Base-by-base conservation (phyloP, 2,329 filamentous ascomycete species). In the Exserohilum turcica region DNA sequence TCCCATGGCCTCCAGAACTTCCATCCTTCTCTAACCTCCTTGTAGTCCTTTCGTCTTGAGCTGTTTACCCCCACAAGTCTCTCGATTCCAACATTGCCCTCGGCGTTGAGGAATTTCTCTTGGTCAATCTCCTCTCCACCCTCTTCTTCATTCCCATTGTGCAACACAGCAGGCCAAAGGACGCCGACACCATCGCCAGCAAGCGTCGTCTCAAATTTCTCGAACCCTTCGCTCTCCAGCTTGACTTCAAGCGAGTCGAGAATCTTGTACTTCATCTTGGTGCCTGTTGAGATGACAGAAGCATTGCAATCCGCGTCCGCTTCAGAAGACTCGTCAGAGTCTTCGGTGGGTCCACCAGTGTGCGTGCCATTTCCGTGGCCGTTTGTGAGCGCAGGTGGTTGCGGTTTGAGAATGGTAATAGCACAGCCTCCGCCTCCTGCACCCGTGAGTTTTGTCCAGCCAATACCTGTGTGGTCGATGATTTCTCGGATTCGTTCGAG, bases 371-470 rank as follows among this genome's bases (percentile, higher is more conserved):
- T 63, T 39, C 65, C 64, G 54, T 66, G 69, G 21, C 64, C 83
- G 83, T 56, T 84, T 78, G 6, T 84, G 71, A 65, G 55, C 3
- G 55, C 56, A 12, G 61, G 63, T 4, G 64, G 63, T 18, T 84
- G 84, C 0, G 90, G 89, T 60, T 88, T 89, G 43, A 99, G 80
- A 3, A 99, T 79, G 0, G 93, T 95, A 63, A 99, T 97, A 3
- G 92, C 93, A 75, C 95, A 97, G 2, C 94, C 94, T 51, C 94
- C 95, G 10, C 94, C 95, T 18, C 94, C 94, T 1, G 94, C 94
- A 29, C 94, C 94, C 0, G 94, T 99, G 52, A 99, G 83, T 74
- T 99, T 99, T 10, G 94, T 97, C 92, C 92, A 99, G 27, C 94
- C 94, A 50, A 97, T 89, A 35, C 88, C 89, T 51, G 91, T 85